phyloP scores from a whole-genome alignment of 2,329 filamentous ascomycete genomes.

The Alternaria sp. region DNA sequence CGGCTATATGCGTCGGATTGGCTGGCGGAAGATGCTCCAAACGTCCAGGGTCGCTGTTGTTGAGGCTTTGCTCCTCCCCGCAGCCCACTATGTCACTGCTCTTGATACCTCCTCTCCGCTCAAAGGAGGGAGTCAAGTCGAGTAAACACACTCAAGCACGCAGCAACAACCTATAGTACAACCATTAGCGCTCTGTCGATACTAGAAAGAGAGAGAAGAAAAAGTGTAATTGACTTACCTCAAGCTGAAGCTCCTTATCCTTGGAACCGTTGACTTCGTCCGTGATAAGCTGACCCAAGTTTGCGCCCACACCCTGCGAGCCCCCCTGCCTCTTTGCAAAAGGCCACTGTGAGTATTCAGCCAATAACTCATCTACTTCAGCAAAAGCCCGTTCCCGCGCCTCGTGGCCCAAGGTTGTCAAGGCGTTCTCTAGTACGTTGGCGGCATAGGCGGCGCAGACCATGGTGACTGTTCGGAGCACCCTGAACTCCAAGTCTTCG shows the following conservation, averaged over 20 bases:
- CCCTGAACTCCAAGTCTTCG: slow-evolving; percentile 92
- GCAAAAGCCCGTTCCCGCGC: slow-evolving; percentile 92
- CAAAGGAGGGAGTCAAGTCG: slow-evolving; percentile 94
- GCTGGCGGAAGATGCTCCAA: slow-evolving; percentile 16
- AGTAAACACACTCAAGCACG: slow-evolving; percentile 96
- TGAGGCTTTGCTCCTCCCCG: slow-evolving; percentile 7
- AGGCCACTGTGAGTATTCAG: slow-evolving; percentile 97
- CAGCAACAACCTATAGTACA: slow-evolving; percentile 74
- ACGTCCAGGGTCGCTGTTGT: slow-evolving; percentile 22
- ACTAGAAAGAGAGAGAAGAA: not conserved
- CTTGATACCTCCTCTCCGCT: slow-evolving; percentile 25
- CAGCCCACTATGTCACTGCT: not conserved
- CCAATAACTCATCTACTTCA: slow-evolving; percentile 93
- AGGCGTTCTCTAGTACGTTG: slow-evolving; percentile 97
- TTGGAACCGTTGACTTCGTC: slow-evolving; percentile 88
- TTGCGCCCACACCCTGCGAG: slow-evolving; percentile 86
- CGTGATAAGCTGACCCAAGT: slow-evolving; percentile 83
- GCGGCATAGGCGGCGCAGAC: slow-evolving; percentile 97
- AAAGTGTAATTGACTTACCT: slow-evolving; percentile 67
- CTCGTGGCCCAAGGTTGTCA: slow-evolving; percentile 92
- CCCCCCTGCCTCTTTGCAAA: slow-evolving; percentile 83
- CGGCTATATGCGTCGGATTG: slow-evolving; percentile 20
- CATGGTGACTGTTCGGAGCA: slow-evolving; percentile 91
- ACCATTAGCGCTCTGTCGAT: slow-evolving; percentile 32
- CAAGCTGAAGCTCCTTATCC: slow-evolving; percentile 94